These are phyloP conservation scores for Ganoderma multipileum DNA, from an alignment of 1,284 basidiomycete genomes.

Conservation along the genomic window DNA sequence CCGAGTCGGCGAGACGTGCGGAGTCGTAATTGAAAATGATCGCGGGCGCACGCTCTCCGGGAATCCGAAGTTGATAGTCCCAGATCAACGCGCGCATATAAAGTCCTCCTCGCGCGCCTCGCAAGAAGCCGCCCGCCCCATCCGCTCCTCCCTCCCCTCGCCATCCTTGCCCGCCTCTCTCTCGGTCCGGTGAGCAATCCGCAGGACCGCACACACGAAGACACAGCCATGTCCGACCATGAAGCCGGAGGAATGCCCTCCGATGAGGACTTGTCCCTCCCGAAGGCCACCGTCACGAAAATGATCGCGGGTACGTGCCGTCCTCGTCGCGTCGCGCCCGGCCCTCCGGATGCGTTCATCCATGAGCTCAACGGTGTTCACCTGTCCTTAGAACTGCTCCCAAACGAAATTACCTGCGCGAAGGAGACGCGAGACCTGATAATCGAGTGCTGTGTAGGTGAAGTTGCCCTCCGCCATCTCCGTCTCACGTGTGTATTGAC, in stretches of 20 bases:
- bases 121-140: constrained; percentile 22
- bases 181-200: constrained; percentile 1
- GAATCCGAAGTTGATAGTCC: constrained; percentile 19
- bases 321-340: constrained; percentile 18
- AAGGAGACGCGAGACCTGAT: constrained; percentile 97
- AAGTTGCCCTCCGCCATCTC: constrained; percentile 38
- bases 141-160: constrained; percentile 19
- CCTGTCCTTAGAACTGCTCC: constrained; percentile 80
- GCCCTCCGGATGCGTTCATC: not conserved
- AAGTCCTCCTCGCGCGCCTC: constrained; percentile 31
- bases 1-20: constrained; percentile 50
- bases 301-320: constrained; percentile 84
- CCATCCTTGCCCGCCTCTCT: not conserved
- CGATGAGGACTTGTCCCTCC: constrained; percentile 94
- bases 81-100: constrained; percentile 34
- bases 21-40: constrained; percentile 54
- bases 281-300: constrained; percentile 97
- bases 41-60: constrained; percentile 22
- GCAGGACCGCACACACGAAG: constrained; percentile 16
- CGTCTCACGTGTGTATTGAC: constrained; percentile 25
- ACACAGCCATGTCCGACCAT: constrained; percentile 80
- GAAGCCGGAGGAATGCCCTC: constrained; percentile 69
- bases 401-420: constrained; percentile 88
- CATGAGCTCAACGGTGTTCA: not conserved
- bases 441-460: constrained; percentile 98